Percentiles rank a stretch among this genome's conserved stretches.
phyloP scores from a whole-genome alignment of 805 yeast species.

The Saturnispora sanitii region DNA sequence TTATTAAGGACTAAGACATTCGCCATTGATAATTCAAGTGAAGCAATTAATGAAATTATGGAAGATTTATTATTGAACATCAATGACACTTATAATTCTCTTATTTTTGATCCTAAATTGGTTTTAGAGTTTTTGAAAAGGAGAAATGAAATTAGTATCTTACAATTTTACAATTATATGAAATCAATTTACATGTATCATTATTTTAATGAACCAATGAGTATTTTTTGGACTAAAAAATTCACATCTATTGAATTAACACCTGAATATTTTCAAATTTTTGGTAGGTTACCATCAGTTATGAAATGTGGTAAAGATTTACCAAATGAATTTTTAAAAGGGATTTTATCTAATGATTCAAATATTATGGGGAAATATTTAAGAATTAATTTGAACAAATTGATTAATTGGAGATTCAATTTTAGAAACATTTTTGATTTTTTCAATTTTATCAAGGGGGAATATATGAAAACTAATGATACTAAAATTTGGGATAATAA shows the following conservation, averaged over 20 bases:
- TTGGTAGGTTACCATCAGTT: slow-evolving; percentile 24
- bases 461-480: slow-evolving; percentile 14
- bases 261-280: slow-evolving; percentile 19
- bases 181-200: slow-evolving; percentile 28
- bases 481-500: slow-evolving; percentile 23
- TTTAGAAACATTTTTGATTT: slow-evolving; percentile 23
- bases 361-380: slow-evolving; percentile 16
- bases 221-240: slow-evolving; percentile 26
- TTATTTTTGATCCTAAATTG: slow-evolving; percentile 25
- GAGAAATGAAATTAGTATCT: slow-evolving; percentile 22
- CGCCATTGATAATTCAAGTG: slow-evolving; percentile 25
- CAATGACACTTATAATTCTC: slow-evolving; percentile 23
- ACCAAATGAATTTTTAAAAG: slow-evolving; percentile 16
- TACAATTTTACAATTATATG: slow-evolving; percentile 24
- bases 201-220: slow-evolving; percentile 27
- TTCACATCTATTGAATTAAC: slow-evolving; percentile 18
- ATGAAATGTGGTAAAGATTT: slow-evolving; percentile 12
- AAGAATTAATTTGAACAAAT: slow-evolving; percentile 19
- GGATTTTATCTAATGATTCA: slow-evolving; percentile 17
- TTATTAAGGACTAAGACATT: slow-evolving; percentile 20
- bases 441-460: slow-evolving; percentile 21
- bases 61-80: slow-evolving; percentile 25
- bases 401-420: slow-evolving; percentile 25
- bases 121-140: slow-evolving; percentile 22
- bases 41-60: slow-evolving; percentile 24